These are phyloP conservation scores for Dalechampia spathulata DNA, from an alignment of 441 rosid genomes.

Conservation along the genomic window DNA sequence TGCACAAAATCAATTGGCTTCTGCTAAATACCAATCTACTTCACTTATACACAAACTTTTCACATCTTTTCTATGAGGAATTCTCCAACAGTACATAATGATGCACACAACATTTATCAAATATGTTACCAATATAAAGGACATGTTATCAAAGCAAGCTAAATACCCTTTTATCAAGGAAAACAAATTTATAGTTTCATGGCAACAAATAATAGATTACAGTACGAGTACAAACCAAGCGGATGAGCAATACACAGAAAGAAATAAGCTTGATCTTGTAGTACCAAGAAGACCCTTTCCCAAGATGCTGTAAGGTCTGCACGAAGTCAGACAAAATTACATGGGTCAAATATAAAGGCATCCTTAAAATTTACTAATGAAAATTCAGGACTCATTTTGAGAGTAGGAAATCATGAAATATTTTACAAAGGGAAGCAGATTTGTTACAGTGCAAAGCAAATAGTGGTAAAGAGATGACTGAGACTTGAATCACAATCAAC, in stretches of 20 bases:
- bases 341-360: slow-evolving; percentile 1
- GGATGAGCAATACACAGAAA: slow-evolving; percentile 79
- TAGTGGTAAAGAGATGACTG: not conserved
- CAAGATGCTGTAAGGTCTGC: slow-evolving; percentile 63
- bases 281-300: slow-evolving; percentile 82
- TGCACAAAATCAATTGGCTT: too few species aligned
- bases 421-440: not conserved
- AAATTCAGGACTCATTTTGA: not conserved
- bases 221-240: slow-evolving; percentile 56
- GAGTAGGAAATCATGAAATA: not conserved
- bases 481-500: not conserved
- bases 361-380: not conserved
- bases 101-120: too few species aligned
- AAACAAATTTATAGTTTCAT: not conserved
- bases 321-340: slow-evolving; percentile 13
- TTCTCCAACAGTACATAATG: not conserved
- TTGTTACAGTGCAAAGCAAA: not conserved
- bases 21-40: too few species aligned
- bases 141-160: too few species aligned
- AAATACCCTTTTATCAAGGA: not conserved
- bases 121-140: too few species aligned
- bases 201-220: not conserved
- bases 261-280: slow-evolving; percentile 90
- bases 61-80: too few species aligned
- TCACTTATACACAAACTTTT: too few species aligned